Conservation (phyloP, 2,329 filamentous ascomycete genomes). For the Calonectria montana region DNA sequence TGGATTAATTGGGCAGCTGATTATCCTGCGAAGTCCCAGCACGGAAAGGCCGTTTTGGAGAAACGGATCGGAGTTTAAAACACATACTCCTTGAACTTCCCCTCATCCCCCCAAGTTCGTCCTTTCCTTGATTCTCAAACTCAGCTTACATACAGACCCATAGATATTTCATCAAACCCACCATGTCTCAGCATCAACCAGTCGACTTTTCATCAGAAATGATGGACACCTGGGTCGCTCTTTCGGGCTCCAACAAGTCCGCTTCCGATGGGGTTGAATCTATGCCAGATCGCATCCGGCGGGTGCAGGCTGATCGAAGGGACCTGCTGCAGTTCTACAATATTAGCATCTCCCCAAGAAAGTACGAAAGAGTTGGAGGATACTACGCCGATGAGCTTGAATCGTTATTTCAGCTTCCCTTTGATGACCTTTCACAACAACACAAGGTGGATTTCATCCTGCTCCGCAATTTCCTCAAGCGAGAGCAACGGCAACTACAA, state of each 20-base stretch:
- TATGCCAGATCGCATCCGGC: slow-evolving; percentile 55
- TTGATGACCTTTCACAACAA: slow-evolving; percentile 51
- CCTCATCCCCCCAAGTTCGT: slow-evolving; percentile 6
- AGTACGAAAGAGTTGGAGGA: slow-evolving; percentile 51
- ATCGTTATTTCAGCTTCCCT: slow-evolving; percentile 38
- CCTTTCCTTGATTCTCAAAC: neutral
- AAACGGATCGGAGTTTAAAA: slow-evolving; percentile 10
- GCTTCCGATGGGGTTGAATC: slow-evolving; percentile 38
- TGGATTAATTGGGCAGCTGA: slow-evolving; percentile 12
- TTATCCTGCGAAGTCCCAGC: neutral
- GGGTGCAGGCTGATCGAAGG: slow-evolving; percentile 56
- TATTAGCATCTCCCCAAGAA: slow-evolving; percentile 56
- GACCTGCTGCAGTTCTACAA: slow-evolving; percentile 63
- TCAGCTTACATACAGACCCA: neutral
- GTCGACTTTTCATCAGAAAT: slow-evolving; percentile 19
- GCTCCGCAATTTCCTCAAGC: slow-evolving; percentile 58
- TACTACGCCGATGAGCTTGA: slow-evolving; percentile 57
- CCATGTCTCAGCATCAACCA: slow-evolving; percentile 14
- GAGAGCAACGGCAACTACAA: slow-evolving; percentile 50
- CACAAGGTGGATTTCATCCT: slow-evolving; percentile 62
- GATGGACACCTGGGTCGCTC: slow-evolving; percentile 23
- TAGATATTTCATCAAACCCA: neutral
- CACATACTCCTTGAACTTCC: slow-evolving; percentile 6
- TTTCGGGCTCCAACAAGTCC: neutral
- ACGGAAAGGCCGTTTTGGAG: neutral